Percentiles rank a stretch among this genome's conserved stretches.
These are phyloP conservation scores for Paecilomyces dactylethromorphus DNA, from an alignment of 2,329 filamentous ascomycete species.

Conservation along the genomic window DNA sequence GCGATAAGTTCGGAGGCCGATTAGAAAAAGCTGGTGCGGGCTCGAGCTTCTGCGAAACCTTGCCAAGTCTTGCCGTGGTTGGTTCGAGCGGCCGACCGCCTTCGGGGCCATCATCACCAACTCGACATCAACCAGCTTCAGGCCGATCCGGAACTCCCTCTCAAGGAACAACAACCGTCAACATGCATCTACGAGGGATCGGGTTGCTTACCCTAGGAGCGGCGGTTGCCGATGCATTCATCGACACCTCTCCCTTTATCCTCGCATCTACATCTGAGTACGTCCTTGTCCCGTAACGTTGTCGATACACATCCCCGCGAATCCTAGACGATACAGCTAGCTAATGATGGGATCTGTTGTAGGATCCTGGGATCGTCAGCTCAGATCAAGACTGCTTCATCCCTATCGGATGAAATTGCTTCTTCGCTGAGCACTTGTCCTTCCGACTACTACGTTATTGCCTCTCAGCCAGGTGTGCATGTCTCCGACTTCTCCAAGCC, in stretches of 20 bases:
- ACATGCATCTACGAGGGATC: constrained; percentile 37
- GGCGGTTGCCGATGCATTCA: constrained; percentile 63
- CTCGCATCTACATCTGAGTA: constrained; percentile 81
- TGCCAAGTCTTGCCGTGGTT: constrained; percentile 20
- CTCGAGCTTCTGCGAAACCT: not conserved
- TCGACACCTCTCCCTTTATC: constrained; percentile 82
- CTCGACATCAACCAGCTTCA: constrained; percentile 5
- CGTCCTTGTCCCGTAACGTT: constrained; percentile 21
- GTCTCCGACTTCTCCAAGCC: constrained; percentile 58
- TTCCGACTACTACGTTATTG: constrained; percentile 68
- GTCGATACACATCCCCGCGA: not conserved
- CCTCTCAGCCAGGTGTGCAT: constrained; percentile 69
- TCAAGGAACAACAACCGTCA: constrained; percentile 2
- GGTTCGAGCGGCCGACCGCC: constrained; percentile 25
- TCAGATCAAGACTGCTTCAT: constrained; percentile 37
- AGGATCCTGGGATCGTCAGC: constrained; percentile 35
- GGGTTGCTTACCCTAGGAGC: constrained; percentile 47
- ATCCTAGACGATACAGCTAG: constrained; percentile 4
- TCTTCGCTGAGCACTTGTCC: constrained; percentile 58
- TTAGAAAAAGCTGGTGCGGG: not conserved
- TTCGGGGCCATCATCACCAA: constrained; percentile 17
- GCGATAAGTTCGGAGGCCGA: not conserved
- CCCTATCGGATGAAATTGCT: constrained; percentile 37
- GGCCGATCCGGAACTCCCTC: not conserved
- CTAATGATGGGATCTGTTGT: constrained; percentile 17